These are phyloP conservation scores for Populus euphratica DNA, from an alignment of 345 rosid genomes.

Conservation along the genomic window DNA sequence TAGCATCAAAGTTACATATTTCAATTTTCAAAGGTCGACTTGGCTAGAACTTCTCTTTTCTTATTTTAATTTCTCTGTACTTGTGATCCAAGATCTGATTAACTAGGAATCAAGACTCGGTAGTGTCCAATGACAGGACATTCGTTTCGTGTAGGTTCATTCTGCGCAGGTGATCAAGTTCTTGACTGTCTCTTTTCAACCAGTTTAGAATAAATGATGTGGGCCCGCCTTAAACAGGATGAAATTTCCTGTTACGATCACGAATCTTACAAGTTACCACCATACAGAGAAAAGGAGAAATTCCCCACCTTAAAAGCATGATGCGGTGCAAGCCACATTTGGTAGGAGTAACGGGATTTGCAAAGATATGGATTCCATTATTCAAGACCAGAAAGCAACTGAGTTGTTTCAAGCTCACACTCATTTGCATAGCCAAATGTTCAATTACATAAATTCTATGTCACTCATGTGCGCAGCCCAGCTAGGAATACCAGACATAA, in stretches of 20 bases:
- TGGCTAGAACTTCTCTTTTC: background rate
- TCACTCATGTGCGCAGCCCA: constrained; percentile 44
- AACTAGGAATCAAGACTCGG: background rate
- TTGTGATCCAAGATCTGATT: background rate
- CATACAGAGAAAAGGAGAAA: background rate
- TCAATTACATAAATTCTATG: constrained; percentile 42
- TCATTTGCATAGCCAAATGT: constrained; percentile 34
- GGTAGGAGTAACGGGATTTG: background rate
- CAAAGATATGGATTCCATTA: constrained; percentile 10
- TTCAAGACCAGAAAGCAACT: background rate
- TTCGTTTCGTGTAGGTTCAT: background rate
- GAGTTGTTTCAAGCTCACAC: constrained; percentile 41
- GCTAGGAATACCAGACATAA: constrained; percentile 40
- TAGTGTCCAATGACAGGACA: background rate
- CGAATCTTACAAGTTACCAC: background rate
- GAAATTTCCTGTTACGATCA: background rate
- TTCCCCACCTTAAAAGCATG: background rate
- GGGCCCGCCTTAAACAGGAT: background rate
- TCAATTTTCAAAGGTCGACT: background rate
- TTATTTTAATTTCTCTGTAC: background rate
- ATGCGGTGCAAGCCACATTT: background rate
- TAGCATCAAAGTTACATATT: background rate
- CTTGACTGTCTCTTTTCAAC: background rate
- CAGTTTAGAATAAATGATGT: background rate
- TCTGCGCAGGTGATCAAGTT: background rate